Conservation (phyloP, 768 basidiomycete genomes). For the Macrolepiota albuminosa region DNA sequence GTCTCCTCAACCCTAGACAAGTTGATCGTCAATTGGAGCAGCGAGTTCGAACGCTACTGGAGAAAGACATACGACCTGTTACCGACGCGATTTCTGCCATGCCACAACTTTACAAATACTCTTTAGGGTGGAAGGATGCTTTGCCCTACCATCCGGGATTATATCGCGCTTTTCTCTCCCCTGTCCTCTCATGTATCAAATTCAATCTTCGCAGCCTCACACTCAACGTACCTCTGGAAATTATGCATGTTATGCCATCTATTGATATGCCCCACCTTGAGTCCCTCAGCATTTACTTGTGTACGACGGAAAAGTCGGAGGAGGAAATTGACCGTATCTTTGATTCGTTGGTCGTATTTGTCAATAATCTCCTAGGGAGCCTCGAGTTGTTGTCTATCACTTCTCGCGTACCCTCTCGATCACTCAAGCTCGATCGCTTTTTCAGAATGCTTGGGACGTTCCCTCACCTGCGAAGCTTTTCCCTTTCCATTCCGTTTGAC, state of each 20-base stretch:
- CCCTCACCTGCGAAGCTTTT: slow-evolving; percentile 31
- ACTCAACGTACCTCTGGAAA: slow-evolving; percentile 34
- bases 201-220: slow-evolving; percentile 26
- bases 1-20: slow-evolving; percentile 25
- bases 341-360: slow-evolving; percentile 39
- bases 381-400: slow-evolving; percentile 31
- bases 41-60: slow-evolving; percentile 28
- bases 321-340: slow-evolving; percentile 30
- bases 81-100: slow-evolving; percentile 28
- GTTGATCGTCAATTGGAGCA: slow-evolving; percentile 27
- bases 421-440: slow-evolving; percentile 35
- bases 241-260: slow-evolving; percentile 27
- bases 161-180: slow-evolving; percentile 31
- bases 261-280: slow-evolving; percentile 31
- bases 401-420: slow-evolving; percentile 30
- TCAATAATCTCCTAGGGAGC: slow-evolving; percentile 36
- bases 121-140: slow-evolving; percentile 35
- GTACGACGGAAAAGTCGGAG: slow-evolving; percentile 23
- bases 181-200: slow-evolving; percentile 29
- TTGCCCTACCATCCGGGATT: slow-evolving; percentile 29
- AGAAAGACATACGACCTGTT: slow-evolving; percentile 31
- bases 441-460: slow-evolving; percentile 33
- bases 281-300: slow-evolving; percentile 30
- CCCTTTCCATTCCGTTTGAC: slow-evolving; percentile 41
- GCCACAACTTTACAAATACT: slow-evolving; percentile 30